A percentile compares a stretch with the other conserved stretches of the same genome.
Conservation (phyloP, 495 filamentous ascomycete genomes). For the Hyaloscypha finlandica region DNA sequence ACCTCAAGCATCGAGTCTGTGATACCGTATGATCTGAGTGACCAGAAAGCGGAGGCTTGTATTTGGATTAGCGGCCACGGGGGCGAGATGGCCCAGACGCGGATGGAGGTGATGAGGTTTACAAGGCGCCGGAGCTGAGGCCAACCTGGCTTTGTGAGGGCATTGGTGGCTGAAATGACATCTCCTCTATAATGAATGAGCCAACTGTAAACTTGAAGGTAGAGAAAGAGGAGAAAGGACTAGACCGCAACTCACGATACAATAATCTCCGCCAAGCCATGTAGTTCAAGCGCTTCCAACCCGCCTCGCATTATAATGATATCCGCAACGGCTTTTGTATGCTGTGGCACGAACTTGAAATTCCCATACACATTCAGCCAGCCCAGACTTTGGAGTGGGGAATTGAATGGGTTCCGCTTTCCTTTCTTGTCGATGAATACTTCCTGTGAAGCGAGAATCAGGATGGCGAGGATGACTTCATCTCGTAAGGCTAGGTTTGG, state of each 20-base stretch:
- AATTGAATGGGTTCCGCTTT: slow-evolving; percentile 5
- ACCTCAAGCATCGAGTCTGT: slow-evolving; percentile 7
- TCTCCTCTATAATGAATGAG: slow-evolving; percentile 4
- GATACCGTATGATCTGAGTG: background rate
- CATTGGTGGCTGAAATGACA: slow-evolving; percentile 12
- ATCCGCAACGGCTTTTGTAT: slow-evolving; percentile 7
- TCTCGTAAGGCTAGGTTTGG: background rate
- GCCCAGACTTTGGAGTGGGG: slow-evolving; percentile 7
- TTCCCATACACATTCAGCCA: slow-evolving; percentile 19
- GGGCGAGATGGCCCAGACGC: slow-evolving; percentile 1
- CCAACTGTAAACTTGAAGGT: background rate
- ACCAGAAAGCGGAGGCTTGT: background rate
- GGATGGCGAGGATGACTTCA: slow-evolving; percentile 12
- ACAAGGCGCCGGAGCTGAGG: background rate
- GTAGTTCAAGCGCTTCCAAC: slow-evolving; percentile 1
- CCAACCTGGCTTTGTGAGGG: slow-evolving; percentile 1
- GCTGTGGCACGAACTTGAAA: slow-evolving; percentile 1
- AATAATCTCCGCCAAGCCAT: slow-evolving; percentile 7
- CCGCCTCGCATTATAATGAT: slow-evolving; percentile 5
- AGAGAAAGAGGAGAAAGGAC: background rate
- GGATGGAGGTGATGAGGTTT: background rate
- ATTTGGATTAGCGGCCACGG: background rate
- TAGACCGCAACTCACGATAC: background rate
- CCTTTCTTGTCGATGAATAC: background rate
- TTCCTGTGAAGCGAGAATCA: slow-evolving; percentile 11